Base-by-base conservation (phyloP, 306 rosid species). In the Dryas alaskensis region DNA sequence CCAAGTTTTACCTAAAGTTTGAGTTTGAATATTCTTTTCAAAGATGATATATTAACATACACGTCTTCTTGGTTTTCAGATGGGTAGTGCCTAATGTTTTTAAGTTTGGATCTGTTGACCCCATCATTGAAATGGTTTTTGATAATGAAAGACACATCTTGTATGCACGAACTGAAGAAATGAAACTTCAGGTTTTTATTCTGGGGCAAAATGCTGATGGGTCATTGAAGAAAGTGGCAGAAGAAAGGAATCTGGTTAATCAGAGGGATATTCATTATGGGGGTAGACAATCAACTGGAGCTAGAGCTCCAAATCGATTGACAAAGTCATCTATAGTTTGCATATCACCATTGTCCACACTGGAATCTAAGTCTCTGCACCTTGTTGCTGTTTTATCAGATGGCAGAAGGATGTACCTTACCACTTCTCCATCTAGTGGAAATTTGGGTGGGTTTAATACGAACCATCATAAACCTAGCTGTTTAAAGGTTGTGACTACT, bases 81-180 rank as follows among this genome's bases (percentile, higher is more conserved):
- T 94, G 99, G 99, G 96, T 94, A 69, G 84, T 94, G 55, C 99
- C 99, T 17, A 92, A 92, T 81, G 92, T 94, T 64, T 94, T 94
- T 79, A 94, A 91, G 79, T 94, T 94, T 89, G 97, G 95, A 84
- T 88, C 92, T 71, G 90, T 88, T 70, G 99, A 92, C 70, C 97
- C 99, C 62, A 81, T 94, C 69, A 85, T 92, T 70, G 99, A 94
- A 86, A 88, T 94, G 96, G 94, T 85, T 79, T 84, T 86, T 77
- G 99, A 94, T 83, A 88, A 87, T 66, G 99, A 94, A 88, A 87
- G 99, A 81, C 88, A 81, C 81, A 87, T 94, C 75, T 73, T 94
- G 82, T 94, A 89, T 70, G 87, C 92, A 49, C 83, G 96, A 68
- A 92, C 96, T 72, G 97, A 94, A 81, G 97, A 92, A 74, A 94